A percentile compares a stretch with the other conserved stretches of the same genome.
phyloP scores from a whole-genome alignment of 495 filamentous ascomycete species.

The Penicillium subrubescens region DNA sequence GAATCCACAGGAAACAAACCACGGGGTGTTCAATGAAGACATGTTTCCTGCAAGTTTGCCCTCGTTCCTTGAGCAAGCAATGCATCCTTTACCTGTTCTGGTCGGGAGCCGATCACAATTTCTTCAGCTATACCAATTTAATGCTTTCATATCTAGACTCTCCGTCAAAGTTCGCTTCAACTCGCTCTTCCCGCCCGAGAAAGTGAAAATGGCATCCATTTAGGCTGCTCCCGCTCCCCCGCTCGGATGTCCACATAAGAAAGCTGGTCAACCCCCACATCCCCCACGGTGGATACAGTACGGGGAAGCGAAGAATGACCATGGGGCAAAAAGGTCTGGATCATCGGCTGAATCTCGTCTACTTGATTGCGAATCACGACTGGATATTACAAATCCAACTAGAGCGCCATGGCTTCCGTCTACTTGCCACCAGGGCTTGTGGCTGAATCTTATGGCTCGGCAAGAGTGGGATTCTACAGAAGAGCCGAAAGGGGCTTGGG shows the following conservation, averaged over 20 bases:
- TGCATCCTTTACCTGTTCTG: too few species aligned
- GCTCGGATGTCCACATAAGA: neutral
- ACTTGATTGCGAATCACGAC: neutral
- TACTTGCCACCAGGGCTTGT: neutral
- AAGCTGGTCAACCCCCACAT: neutral
- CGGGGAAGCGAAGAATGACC: slow-evolving; percentile 11
- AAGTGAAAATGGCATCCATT: neutral
- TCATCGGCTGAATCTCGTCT: neutral
- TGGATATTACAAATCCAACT: neutral
- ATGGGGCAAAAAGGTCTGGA: neutral
- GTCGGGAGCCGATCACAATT: neutral
- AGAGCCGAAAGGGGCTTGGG: neutral
- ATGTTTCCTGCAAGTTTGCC: neutral
- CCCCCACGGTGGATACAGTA: neutral
- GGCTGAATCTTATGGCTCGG: slow-evolving; percentile 1
- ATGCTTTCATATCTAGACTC: neutral
- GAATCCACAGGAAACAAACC: too few species aligned
- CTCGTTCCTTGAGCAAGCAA: neutral
- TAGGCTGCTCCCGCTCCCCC: neutral
- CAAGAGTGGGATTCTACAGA: slow-evolving; percentile 1
- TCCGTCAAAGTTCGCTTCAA: neutral
- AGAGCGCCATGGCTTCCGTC: neutral
- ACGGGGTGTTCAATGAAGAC: too few species aligned
- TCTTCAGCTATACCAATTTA: neutral
- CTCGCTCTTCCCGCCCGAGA: neutral